Evolutionary conservation across 2,329 filamentous ascomycete species (phyloP), one percentile per base, ranked within the genome.

Genomic region (Calonectria honghensis): DNA sequence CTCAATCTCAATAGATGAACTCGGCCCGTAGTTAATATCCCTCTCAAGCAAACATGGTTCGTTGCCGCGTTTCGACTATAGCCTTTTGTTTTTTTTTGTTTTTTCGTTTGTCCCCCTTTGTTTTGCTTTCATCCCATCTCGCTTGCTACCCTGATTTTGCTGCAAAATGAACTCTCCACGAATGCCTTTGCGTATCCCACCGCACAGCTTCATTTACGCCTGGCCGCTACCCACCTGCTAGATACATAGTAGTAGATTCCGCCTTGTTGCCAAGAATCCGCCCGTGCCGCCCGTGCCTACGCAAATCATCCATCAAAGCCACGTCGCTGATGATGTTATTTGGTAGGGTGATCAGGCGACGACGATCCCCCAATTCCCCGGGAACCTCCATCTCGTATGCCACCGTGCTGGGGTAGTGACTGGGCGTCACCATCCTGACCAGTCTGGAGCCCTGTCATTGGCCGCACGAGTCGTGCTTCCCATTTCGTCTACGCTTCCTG

Each of bases 401-500:
- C n/a, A 27, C 64, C 20, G 59, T 45, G 67, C 67, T 29, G 20
- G 57, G 35, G 57, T 31, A 7, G 13, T 41, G 7, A 24, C 57
- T 27, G 39, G 67, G 52, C 35, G 31, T 32, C 48, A 24, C 41
- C 67, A 52, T 59, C 35, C 67, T 10, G 57, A 70, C 68, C 67
- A 50, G 37, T 57, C 24, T 50, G 48, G 54, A 48, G 51, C 52
- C 45, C 31, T 69, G 48, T 64, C 57, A 65, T 45, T 67, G 54
- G 35, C 29, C 59, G 64, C 64, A 45, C 68, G 48, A 29, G 24
- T 63, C 64, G 52, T 63, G 29, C 45, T 51, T 54, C 64, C 70
- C 73, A 72, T 72, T 57, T 72, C 73, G 50, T 64, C 68, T 71
- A 45, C 61, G 48, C 29, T 66, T 65, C 69, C 64, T 41, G 68